These are phyloP conservation scores for Camptophora hylomeconis DNA, from an alignment of 2,329 filamentous ascomycete genomes.

Conservation along the genomic window DNA sequence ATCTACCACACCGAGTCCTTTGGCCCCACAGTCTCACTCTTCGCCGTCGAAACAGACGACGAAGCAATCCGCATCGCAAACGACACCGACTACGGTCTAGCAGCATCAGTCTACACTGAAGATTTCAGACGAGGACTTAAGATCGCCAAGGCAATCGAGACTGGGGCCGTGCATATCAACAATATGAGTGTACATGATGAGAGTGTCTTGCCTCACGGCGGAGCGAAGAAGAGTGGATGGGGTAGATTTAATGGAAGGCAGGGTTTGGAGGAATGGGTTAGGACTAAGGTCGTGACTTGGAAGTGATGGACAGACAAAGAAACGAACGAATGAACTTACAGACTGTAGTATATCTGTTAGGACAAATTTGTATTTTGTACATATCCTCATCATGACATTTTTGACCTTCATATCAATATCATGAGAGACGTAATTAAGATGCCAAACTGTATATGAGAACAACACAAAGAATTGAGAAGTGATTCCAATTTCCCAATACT, in stretches of 20 bases:
- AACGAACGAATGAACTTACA: no score
- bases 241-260: constrained; percentile 43
- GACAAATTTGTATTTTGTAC: no score
- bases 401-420: no score
- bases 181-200: constrained; percentile 49
- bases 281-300: constrained; percentile 52
- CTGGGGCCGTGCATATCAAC: constrained; percentile 30
- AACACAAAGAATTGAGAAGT: no score
- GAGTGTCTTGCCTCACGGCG: constrained; percentile 50
- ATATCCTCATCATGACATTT: no score
- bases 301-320: no score
- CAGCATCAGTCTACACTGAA: constrained; percentile 57
- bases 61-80: constrained; percentile 63
- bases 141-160: constrained; percentile 49
- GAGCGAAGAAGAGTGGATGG: constrained; percentile 49
- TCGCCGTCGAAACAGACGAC: constrained; percentile 41
- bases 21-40: constrained; percentile 59
- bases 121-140: constrained; percentile 48
- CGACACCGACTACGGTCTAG: constrained; percentile 66
- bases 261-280: constrained; percentile 48
- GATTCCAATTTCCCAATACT: no score
- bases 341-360: no score
- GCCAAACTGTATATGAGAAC: no score
- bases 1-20: constrained; percentile 65
- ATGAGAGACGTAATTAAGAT: no score